phyloP scores from a whole-genome alignment of 768 basidiomycete species.

The Sarcodon aspratus region DNA sequence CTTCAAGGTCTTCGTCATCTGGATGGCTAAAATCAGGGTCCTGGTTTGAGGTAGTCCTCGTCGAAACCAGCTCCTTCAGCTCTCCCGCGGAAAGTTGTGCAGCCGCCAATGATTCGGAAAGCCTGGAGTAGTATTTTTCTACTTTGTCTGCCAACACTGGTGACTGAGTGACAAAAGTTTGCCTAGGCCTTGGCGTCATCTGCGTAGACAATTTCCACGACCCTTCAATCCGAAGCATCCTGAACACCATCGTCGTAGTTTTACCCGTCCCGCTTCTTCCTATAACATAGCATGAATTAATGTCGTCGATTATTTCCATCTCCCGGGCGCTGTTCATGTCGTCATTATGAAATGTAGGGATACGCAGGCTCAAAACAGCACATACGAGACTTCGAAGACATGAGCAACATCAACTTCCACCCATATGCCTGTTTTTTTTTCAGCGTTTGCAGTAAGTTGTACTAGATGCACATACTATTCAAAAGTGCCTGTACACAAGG shows the following conservation, averaged over 20 bases:
- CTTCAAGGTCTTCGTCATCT: slow-evolving; percentile 26
- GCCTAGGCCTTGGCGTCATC: slow-evolving; percentile 7
- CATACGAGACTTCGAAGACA: slow-evolving; percentile 18
- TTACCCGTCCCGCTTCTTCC: slow-evolving; percentile 57
- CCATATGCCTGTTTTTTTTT: slow-evolving; percentile 29
- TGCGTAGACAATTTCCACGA: background rate
- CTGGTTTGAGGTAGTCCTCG: background rate
- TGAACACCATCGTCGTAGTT: slow-evolving; percentile 18
- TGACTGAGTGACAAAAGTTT: slow-evolving; percentile 18
- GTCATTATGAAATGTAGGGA: background rate
- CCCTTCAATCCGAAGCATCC: slow-evolving; percentile 13
- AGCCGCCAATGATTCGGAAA: slow-evolving; percentile 6
- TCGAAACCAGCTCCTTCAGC: background rate
- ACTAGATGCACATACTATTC: slow-evolving; percentile 18
- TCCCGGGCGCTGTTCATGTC: slow-evolving; percentile 26
- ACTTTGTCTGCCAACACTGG: slow-evolving; percentile 14
- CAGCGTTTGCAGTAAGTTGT: background rate
- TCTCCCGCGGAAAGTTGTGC: slow-evolving; percentile 2
- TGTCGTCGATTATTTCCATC: slow-evolving; percentile 48
- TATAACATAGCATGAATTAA: slow-evolving; percentile 45
- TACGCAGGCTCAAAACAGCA: background rate
- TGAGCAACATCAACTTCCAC: slow-evolving; percentile 31
- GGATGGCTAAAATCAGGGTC: slow-evolving; percentile 18
- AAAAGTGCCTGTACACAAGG: slow-evolving; percentile 17
- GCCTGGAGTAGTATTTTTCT: slow-evolving; percentile 12